Base-by-base conservation (phyloP, 73 alveolate genomes). In the Urostyla sp. region DNA sequence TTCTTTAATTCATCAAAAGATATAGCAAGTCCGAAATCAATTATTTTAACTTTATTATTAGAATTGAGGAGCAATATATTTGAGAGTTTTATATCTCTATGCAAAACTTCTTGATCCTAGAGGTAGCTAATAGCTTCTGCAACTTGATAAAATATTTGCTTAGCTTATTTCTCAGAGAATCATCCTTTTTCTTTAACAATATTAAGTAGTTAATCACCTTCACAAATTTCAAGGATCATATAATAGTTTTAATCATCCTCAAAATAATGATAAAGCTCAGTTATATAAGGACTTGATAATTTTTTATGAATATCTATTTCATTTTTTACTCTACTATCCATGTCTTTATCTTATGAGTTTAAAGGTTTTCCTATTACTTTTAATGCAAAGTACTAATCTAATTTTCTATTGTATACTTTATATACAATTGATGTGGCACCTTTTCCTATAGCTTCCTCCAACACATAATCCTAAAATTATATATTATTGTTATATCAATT, bases 161-260 rank as follows among this genome's bases (percentile, higher is more conserved):
- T 87, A 26, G 93, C 98, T 87, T 90, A 96, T 18, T 85, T 58
- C 78, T 94, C 99, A 13, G 94, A 77, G 18, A 94, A 63, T 51
- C 95, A 63, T 16, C 82, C 87, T 23, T 90, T 69, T 53, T 94
- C 95, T 67, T 91, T 80, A 18, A 94, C 52, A 7, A 92, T 60
- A 44, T 3, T 7, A 26, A 13, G 49, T 5, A 69, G 34, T 7
- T 69, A 67, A 6, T 27, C 18, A 16, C 83, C 56, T 38, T 69
- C 83, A 82, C 96, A 92, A 59, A 89, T 56, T 85, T 92, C 97
- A 6, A 94, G 72, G 40, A 94, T 58, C 13, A 94, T 30, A 76
- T 94, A 94, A 7, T 55, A 45, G 57, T 87, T 87, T 23, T 78
- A 87, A 10, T 78, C 48, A 34, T 87, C 94, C 45, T 67, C 89